Percentiles rank a stretch among this genome's conserved stretches.
Evolutionary conservation across 495 filamentous ascomycete species (phyloP).

Genomic region (Trichoderma gamsii): DNA sequence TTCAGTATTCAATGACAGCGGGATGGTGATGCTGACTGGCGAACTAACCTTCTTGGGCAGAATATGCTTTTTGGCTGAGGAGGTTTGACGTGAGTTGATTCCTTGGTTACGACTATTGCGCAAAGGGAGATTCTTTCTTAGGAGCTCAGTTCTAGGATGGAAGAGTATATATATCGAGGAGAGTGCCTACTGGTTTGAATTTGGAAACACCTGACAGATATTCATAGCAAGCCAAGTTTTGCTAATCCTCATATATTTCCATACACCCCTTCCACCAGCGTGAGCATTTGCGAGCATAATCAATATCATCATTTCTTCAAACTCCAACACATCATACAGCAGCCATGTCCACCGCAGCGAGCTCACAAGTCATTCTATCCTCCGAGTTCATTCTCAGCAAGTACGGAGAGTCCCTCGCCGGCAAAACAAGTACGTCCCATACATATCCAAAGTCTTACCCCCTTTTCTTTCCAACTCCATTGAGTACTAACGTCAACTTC

Average conservation of each 20-base stretch:
- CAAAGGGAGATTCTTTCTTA: too few relatives aligned
- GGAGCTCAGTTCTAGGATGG: too few relatives aligned
- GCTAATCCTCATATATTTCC: too few relatives aligned
- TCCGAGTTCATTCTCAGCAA: slow-evolving; percentile 1
- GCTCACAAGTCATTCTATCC: neutral
- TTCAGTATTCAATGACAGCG: neutral
- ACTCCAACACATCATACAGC: neutral
- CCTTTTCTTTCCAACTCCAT: neutral
- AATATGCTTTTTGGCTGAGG: neutral
- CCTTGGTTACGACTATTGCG: too few relatives aligned
- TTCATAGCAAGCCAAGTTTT: too few relatives aligned
- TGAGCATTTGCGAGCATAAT: too few relatives aligned
- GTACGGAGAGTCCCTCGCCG: neutral
- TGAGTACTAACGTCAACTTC: neutral
- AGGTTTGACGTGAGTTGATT: neutral
- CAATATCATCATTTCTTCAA: neutral
- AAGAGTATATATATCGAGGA: too few relatives aligned
- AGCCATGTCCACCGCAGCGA: neutral
- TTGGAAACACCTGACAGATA: too few relatives aligned
- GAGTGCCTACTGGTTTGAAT: too few relatives aligned
- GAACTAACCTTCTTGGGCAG: neutral
- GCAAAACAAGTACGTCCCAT: neutral
- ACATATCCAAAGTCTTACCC: neutral
- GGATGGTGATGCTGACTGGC: neutral
- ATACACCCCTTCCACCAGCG: too few relatives aligned